phyloP scores from a whole-genome alignment of 345 rosid species.

The Citrus glauca region DNA sequence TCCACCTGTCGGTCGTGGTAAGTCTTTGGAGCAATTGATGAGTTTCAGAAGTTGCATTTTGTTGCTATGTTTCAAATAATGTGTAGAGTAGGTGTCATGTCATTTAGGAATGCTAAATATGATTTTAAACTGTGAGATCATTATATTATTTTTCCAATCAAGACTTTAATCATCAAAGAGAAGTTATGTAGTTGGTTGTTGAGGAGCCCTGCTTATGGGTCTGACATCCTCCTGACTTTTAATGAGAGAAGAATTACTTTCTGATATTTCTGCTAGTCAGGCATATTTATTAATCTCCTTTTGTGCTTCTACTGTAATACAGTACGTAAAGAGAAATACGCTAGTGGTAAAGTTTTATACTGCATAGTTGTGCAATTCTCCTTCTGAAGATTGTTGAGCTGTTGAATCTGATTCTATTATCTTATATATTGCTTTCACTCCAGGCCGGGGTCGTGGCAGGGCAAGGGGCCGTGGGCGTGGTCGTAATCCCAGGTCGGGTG shows the following conservation, averaged over 20 bases:
- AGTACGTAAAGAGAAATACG: neutral
- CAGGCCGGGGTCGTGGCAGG: constrained; percentile 32
- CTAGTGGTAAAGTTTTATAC: neutral
- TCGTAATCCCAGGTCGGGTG: constrained; percentile 8
- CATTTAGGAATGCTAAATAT: neutral
- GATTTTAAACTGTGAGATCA: neutral
- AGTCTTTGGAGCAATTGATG: constrained; percentile 5
- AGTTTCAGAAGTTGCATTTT: neutral
- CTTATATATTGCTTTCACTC: neutral
- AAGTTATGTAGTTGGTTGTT: neutral
- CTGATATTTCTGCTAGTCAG: neutral
- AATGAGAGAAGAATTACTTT: neutral
- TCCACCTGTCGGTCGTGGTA: constrained; percentile 23
- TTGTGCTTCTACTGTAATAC: neutral
- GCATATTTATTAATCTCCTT: neutral
- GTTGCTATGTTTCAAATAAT: neutral
- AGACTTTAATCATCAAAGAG: neutral
- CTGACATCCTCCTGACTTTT: neutral
- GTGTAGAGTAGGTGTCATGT: neutral
- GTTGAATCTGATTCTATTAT: neutral
- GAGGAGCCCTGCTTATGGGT: neutral
- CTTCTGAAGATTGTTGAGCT: neutral
- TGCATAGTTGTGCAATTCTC: neutral
- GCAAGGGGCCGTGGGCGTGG: constrained; percentile 27
- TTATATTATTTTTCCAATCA: neutral